These are phyloP conservation scores for Sclerotinia borealis DNA, from an alignment of 2,329 filamentous ascomycete genomes.

Conservation along the genomic window DNA sequence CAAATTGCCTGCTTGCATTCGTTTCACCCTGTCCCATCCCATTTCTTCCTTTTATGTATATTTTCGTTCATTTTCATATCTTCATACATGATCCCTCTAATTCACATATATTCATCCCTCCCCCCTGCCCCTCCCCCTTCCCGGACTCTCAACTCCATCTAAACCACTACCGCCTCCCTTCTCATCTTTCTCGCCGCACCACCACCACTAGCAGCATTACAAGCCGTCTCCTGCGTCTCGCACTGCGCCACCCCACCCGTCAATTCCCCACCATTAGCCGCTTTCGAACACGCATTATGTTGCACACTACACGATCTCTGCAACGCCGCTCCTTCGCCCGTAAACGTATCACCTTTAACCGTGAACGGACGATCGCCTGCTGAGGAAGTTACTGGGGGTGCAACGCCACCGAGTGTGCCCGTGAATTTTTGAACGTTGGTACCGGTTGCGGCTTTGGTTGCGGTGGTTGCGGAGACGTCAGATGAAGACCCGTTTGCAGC, in stretches of 20 bases:
- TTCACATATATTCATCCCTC: neutral
- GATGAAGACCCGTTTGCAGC: slow-evolving; percentile 9
- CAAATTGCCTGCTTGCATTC: too few species aligned
- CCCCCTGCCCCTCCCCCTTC: neutral
- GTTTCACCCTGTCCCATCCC: neutral
- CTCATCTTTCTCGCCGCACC: neutral
- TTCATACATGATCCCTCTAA: neutral
- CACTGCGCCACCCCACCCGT: slow-evolving; percentile 44
- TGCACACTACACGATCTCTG: slow-evolving; percentile 54
- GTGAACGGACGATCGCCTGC: slow-evolving; percentile 49
- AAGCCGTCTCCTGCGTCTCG: slow-evolving; percentile 43
- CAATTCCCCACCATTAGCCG: slow-evolving; percentile 45
- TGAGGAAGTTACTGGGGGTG: slow-evolving; percentile 43
- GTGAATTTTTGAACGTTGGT: slow-evolving; percentile 38
- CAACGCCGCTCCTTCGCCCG: slow-evolving; percentile 47
- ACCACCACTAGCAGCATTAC: slow-evolving; percentile 13
- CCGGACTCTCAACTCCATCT: neutral
- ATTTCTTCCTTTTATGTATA: neutral
- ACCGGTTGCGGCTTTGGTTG: slow-evolving; percentile 9
- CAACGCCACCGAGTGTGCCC: slow-evolving; percentile 43
- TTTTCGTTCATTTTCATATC: neutral
- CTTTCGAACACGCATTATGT: slow-evolving; percentile 35
- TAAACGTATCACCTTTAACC: slow-evolving; percentile 53
- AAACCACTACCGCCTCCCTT: neutral
- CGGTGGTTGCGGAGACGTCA: slow-evolving; percentile 15